These are phyloP conservation scores for Elymus sibiricus DNA, from an alignment of 176 grass and related monocot species.

Conservation along the genomic window DNA sequence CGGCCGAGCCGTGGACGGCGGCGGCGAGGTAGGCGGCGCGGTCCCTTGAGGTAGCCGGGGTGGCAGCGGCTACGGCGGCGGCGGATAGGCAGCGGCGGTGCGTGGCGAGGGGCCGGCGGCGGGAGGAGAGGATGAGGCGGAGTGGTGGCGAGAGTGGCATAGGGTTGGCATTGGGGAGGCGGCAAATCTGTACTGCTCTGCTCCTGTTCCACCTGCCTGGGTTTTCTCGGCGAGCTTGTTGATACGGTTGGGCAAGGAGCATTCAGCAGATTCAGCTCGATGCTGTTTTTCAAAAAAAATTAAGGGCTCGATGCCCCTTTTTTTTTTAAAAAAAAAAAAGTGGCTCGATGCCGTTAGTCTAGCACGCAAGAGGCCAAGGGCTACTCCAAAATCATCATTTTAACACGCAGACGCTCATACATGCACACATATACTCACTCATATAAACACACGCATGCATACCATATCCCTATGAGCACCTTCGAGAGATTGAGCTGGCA, in stretches of 20 bases:
- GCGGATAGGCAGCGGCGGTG: neutral
- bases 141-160: conserved; percentile 20
- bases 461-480: too few species aligned
- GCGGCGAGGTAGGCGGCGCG: conserved; percentile 23
- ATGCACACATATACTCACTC: too few species aligned
- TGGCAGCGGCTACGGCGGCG: neutral
- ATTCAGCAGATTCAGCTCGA: too few species aligned
- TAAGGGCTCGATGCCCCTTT: too few species aligned
- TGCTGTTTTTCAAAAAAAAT: too few species aligned
- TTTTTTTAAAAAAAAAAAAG: too few species aligned
- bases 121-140: conserved; percentile 31
- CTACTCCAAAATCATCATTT: too few species aligned
- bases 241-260: neutral
- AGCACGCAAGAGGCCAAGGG: too few species aligned
- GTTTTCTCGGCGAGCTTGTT: neutral
- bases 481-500: too few species aligned
- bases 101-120: neutral
- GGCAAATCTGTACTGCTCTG: neutral
- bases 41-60: neutral
- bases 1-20: conserved; percentile 27
- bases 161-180: conserved; percentile 7
- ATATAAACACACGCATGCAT: too few species aligned
- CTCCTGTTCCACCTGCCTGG: neutral
- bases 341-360: too few species aligned
- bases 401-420: too few species aligned